Evolutionary conservation across 352 stramenopile genomes (phyloP), one percentile per base, ranked within the genome.

Genomic region (Phytophthora citrophthora): DNA sequence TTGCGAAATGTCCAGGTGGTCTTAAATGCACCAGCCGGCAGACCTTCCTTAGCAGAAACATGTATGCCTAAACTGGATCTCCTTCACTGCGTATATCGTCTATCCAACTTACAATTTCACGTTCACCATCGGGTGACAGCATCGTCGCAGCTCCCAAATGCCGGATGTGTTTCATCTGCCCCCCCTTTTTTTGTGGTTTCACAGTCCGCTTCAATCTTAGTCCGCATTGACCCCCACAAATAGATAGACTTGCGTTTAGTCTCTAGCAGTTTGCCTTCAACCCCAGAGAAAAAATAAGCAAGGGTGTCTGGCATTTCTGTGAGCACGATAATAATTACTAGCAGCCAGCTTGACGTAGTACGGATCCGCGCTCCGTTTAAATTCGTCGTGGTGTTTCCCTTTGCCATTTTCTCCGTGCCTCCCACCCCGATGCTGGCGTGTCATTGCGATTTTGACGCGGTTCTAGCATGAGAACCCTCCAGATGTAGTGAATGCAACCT

Each of bases 101-200:
- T 12, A 81, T 63, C 58, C 61, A 74, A 13, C 36, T 6, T 0
- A 70, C 63, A n/a, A 80, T 58, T 26, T 62, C 8, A 10, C 48
- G 16, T 32, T 80, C 63, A 16, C 45, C 32, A 27, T 59, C 61
- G 5, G 10, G 32, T 12, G 59, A 39, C 11, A 81, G 62, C 18
- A 48, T 44, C 4, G 41, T 70, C 3, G 55, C 47, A 18, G 50
- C 57, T 18, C 48, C 57, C 23, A 53, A 59, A 43, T 18, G 39
- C 38, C 40, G 24, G 40, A 26, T 20, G 52, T 4, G 45, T 7
- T 50, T 59, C 43, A n/a, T 2, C 20, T 32, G 1, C 26, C 26
- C 26, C 26, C 26, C 3, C n/a, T n/a, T n/a, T 20, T 20, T 20
- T 46, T 20, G 31, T 46, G 0, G 12, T 55, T 55, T 55, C 20